A percentile compares a stretch with the other conserved stretches of the same genome.
These are phyloP conservation scores for Narthecium ossifragum DNA, from an alignment of 106 monocot species.

Conservation along the genomic window DNA sequence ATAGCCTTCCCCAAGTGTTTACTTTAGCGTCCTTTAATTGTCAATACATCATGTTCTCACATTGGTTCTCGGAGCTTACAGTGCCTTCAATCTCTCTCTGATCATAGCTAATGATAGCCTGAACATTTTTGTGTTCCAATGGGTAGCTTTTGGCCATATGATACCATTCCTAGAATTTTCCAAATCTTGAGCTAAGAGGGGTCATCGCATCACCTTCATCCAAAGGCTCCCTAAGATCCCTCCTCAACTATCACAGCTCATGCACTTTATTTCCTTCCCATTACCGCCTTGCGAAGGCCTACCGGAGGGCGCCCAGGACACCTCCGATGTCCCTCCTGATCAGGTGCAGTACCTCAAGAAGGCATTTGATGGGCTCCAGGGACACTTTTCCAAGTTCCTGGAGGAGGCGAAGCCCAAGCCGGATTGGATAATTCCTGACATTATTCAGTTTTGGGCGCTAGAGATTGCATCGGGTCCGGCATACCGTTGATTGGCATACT, in stretches of 20 bases:
- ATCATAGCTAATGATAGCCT: no score
- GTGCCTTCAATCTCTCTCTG: no score
- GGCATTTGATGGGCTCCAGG: constrained; percentile 44
- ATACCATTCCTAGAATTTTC: constrained; percentile 59
- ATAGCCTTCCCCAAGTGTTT: no score
- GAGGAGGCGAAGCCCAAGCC: constrained; percentile 4
- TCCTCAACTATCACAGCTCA: constrained; percentile 20
- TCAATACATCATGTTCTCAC: no score
- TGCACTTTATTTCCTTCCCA: constrained; percentile 28
- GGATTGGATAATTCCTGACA: constrained; percentile 53
- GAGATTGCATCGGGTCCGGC: constrained; percentile 5
- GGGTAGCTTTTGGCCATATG: constrained; percentile 60
- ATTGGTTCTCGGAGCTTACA: no score
- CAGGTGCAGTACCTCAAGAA: constrained; percentile 32
- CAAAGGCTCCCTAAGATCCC: constrained; percentile 26
- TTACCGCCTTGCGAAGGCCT: constrained; percentile 31
- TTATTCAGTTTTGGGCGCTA: constrained; percentile 30
- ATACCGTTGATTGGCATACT: constrained; percentile 22
- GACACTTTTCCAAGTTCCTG: constrained; percentile 12
- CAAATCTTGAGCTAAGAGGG: constrained; percentile 32
- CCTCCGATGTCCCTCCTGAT: constrained; percentile 38
- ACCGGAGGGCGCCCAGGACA: constrained; percentile 43
- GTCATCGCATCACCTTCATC: constrained; percentile 51
- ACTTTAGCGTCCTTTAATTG: no score
- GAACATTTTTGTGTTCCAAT: constrained; percentile 50